phyloP scores from a whole-genome alignment of 1,284 basidiomycete species.

The Cutaneotrichosporon curvatum region DNA sequence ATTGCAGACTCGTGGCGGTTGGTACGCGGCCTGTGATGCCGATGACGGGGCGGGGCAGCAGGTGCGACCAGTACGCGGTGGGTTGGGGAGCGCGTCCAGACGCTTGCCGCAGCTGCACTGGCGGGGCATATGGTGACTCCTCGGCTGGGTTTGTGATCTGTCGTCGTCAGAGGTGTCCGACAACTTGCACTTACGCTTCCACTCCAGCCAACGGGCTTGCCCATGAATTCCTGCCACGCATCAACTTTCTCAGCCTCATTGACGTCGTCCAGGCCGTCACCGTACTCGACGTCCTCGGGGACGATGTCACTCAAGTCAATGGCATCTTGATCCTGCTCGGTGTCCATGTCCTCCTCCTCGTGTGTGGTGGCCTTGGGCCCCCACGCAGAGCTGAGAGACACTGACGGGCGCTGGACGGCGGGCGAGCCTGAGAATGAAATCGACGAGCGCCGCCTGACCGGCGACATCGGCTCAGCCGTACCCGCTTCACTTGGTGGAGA shows the following conservation, averaged over 20 bases:
- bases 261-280: slow-evolving; percentile 2
- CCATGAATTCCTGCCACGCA: slow-evolving; percentile 19
- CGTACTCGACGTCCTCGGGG: slow-evolving; percentile 4
- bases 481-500: too few relatives aligned
- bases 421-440: background rate
- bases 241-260: slow-evolving; percentile 4
- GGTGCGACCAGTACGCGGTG: slow-evolving; percentile 15
- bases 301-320: slow-evolving; percentile 39
- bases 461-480: background rate
- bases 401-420: background rate
- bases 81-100: slow-evolving; percentile 6
- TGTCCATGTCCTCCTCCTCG: slow-evolving; percentile 5
- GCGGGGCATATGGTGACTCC: slow-evolving; percentile 12
- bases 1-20: slow-evolving; percentile 62
- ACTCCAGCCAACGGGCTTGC: slow-evolving; percentile 25
- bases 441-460: background rate
- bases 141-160: slow-evolving; percentile 28
- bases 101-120: slow-evolving; percentile 19
- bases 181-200: slow-evolving; percentile 26
- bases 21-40: slow-evolving; percentile 61
- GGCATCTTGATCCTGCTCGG: slow-evolving; percentile 22
- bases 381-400: slow-evolving; percentile 16
- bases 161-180: background rate
- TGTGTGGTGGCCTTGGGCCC: background rate
- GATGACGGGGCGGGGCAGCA: slow-evolving; percentile 30